Base-by-base conservation (phyloP, 2,329 filamentous ascomycete species). In the Fusarium sublunatum region DNA sequence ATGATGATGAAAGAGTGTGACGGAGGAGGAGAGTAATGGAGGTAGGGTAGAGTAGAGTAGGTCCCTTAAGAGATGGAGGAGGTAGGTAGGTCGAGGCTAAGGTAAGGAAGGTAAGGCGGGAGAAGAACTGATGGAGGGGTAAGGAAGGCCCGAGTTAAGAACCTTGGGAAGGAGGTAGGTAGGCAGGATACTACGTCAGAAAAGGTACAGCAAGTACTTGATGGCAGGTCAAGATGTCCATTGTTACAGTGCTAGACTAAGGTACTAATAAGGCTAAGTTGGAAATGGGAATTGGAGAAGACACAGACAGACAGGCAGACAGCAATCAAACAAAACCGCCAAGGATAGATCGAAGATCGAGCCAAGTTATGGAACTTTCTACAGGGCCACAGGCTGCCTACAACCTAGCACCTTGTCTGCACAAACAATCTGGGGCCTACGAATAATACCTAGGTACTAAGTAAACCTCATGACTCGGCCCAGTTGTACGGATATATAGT, bases 381-480 rank as follows among this genome's bases (percentile, higher is more conserved):
- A 50, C 13, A 25, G 45, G 26, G 40, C 45, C 6, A 10, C 32
- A 28, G 34, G 36, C 5, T 53, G 28, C 26, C 34, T 43, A 38
- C 29, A 44, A 25, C 10, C 22, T n/a, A n/a, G n/a, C n/a, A n/a
- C n/a, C n/a, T n/a, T n/a, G n/a, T n/a, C n/a, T 26, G 13, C 11
- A 15, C 41, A 45, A 24, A 44, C 10, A 36, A 15, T 15, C 40
- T 12, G 29, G 26, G 19, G 19, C 19, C 19, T 19, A 19, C 19
- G 19, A 19, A 19, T 19, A 19, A 19, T 19, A 19, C 19, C 19
- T 19, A 7, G 36, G n/a, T 64, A 24, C 39, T 46, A 40, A 54
- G 38, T 35, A 53, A 52, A 69, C 60, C 62, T 51, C 65, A 70
- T 70, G 67, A 70, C 67, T 65, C 57, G 53, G 47, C 44, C 40